phyloP scores from a whole-genome alignment of 345 rosid species.

The Populus deltoides region DNA sequence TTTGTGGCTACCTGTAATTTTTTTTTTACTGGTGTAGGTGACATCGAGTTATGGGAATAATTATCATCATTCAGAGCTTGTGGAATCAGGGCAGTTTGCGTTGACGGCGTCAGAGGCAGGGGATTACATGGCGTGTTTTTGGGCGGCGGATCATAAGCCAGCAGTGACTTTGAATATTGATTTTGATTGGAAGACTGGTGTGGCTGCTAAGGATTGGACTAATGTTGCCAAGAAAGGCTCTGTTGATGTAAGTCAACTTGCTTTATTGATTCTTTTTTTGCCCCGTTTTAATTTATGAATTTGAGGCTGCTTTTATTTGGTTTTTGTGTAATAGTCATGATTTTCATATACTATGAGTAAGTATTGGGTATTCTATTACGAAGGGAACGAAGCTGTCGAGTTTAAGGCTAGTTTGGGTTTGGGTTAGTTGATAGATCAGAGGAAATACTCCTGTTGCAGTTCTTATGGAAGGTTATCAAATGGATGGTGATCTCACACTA shows the following conservation, averaged over 20 bases:
- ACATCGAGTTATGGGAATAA: constrained; percentile 71
- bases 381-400: background rate
- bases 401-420: background rate
- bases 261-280: background rate
- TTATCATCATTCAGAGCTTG: constrained; percentile 62
- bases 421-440: background rate
- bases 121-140: constrained; percentile 81
- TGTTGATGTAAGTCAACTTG: constrained; percentile 58
- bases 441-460: background rate
- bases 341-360: background rate
- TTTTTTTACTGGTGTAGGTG: constrained; percentile 42
- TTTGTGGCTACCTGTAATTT: background rate
- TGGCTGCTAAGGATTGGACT: constrained; percentile 76
- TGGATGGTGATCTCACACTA: background rate
- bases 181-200: constrained; percentile 85
- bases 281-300: background rate
- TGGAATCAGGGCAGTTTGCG: constrained; percentile 79
- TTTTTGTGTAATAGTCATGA: background rate
- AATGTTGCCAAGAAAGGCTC: constrained; percentile 88
- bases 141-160: constrained; percentile 60
- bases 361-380: background rate
- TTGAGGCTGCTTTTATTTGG: background rate
- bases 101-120: constrained; percentile 81
- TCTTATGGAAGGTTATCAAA: background rate
- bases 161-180: constrained; percentile 54